phyloP scores from a whole-genome alignment of 345 rosid species.

The Eucalyptus regnans region DNA sequence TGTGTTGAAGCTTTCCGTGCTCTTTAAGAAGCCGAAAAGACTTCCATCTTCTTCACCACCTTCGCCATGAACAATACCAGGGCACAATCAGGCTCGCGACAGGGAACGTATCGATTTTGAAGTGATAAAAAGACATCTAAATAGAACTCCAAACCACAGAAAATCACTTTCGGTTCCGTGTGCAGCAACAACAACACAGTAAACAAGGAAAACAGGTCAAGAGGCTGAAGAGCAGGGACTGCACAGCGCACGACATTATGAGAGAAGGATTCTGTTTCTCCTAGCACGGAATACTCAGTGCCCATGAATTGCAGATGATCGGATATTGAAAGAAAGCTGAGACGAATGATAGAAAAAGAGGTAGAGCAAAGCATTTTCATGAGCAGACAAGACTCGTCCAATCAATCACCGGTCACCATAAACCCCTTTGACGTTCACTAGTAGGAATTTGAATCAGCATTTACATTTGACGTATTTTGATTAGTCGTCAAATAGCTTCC shows the following conservation, averaged over 20 bases:
- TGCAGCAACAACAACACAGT: background rate
- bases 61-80: background rate
- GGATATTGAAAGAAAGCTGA: too few species aligned
- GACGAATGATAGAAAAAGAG: background rate
- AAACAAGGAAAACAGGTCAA: background rate
- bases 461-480: background rate
- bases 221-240: background rate
- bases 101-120: background rate
- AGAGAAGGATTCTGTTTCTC: background rate
- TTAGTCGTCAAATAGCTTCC: background rate
- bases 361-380: background rate
- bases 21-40: background rate
- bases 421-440: background rate
- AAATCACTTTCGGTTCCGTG: background rate
- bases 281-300: background rate
- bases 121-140: background rate
- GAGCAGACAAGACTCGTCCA: background rate
- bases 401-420: background rate
- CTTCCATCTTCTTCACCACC: background rate
- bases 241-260: background rate
- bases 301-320: too few species aligned
- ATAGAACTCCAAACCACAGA: background rate
- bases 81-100: background rate
- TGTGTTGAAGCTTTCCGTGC: background rate
- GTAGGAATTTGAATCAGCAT: background rate